These are phyloP conservation scores for Pyrus bretschneideri DNA, from an alignment of 306 rosid species.

Conservation along the genomic window DNA sequence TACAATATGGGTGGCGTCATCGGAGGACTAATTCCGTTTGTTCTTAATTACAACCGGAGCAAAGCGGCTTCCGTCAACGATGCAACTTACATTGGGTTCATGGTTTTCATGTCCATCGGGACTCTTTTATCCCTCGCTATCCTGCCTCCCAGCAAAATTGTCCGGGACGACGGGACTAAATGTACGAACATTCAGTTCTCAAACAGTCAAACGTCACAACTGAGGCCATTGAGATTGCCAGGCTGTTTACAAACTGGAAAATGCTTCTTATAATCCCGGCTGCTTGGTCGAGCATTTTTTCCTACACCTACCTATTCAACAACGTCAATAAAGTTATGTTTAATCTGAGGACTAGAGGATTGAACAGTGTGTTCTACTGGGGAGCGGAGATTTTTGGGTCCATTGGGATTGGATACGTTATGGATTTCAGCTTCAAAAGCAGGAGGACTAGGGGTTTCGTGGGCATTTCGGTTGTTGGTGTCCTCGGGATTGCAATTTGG, in stretches of 20 bases:
- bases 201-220: conserved; percentile 41
- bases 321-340: conserved; percentile 61
- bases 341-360: conserved; percentile 80
- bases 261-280: conserved; percentile 77
- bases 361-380: conserved; percentile 80
- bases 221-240: conserved; percentile 45
- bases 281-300: conserved; percentile 77
- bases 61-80: conserved; percentile 63
- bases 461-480: conserved; percentile 53
- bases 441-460: conserved; percentile 63
- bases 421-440: conserved; percentile 82
- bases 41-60: conserved; percentile 46
- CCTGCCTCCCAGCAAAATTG: conserved; percentile 54
- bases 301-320: conserved; percentile 78
- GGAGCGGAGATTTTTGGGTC: conserved; percentile 95
- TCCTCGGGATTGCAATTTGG: conserved; percentile 63
- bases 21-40: conserved; percentile 75
- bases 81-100: conserved; percentile 78
- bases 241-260: conserved; percentile 63
- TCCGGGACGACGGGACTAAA: conserved; percentile 65
- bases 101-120: conserved; percentile 71
- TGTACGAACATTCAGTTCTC: conserved; percentile 65
- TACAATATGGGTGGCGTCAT: conserved; percentile 93
- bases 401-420: conserved; percentile 57
- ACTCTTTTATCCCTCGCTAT: conserved; percentile 45